Conservation (phyloP, 495 filamentous ascomycete species). For the Tetracladium setigerum region DNA sequence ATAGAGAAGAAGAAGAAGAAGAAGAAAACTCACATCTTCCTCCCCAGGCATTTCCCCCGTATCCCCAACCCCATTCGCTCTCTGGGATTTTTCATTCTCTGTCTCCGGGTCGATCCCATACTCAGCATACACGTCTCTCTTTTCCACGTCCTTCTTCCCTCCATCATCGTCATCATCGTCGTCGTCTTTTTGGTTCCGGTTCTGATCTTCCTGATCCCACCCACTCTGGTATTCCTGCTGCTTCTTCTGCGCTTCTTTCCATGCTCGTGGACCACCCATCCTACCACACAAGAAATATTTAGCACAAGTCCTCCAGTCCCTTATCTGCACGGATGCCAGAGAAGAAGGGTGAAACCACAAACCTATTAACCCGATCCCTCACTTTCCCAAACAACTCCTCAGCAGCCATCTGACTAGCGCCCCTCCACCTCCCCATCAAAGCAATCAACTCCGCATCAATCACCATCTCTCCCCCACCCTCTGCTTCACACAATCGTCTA, state of each 20-base stretch:
- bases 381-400: constrained; percentile 39
- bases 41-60: constrained; percentile 19
- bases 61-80: constrained; percentile 15
- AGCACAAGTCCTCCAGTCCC: not conserved
- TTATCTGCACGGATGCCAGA: not conserved
- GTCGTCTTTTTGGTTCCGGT: constrained; percentile 9
- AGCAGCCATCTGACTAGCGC: constrained; percentile 33
- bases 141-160: constrained; percentile 27
- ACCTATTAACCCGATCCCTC: constrained; percentile 35
- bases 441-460: constrained; percentile 17
- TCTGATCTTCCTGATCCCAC: constrained; percentile 23
- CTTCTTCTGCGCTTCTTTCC: constrained; percentile 36
- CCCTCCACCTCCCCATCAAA: constrained; percentile 29
- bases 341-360: not conserved
- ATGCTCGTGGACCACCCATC: constrained; percentile 43
- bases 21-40: constrained; percentile 15
- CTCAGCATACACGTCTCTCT: constrained; percentile 26
- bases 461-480: constrained; percentile 7
- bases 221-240: constrained; percentile 26
- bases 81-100: constrained; percentile 21
- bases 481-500: constrained; percentile 1
- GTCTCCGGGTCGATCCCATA: constrained; percentile 19
- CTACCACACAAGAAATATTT: constrained; percentile 3
- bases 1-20: not conserved
- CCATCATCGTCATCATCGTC: constrained; percentile 25